Conservation (phyloP, 2,329 filamentous ascomycete species). For the Graphiopsis chlorocephala region DNA sequence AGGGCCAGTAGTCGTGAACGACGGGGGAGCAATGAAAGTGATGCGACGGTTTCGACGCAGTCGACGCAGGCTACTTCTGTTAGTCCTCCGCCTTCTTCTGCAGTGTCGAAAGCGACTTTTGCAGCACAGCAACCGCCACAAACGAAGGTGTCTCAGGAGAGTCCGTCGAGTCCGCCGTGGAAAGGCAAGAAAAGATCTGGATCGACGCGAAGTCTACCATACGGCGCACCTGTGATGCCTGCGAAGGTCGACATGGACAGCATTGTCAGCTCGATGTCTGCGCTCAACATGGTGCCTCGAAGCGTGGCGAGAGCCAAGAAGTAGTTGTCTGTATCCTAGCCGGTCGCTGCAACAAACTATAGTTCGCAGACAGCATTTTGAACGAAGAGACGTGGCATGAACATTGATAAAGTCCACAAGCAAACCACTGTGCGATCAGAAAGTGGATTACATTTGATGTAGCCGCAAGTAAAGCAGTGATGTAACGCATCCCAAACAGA, state of each 20-base stretch:
- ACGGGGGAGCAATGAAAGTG: conserved; percentile 20
- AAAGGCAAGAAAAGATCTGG: conserved; percentile 12
- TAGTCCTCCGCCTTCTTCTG: not conserved
- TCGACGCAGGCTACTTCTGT: conserved; percentile 24
- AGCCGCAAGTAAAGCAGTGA: not conserved
- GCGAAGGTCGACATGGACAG: conserved; percentile 19
- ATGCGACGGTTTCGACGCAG: conserved; percentile 23
- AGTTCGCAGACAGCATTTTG: not conserved
- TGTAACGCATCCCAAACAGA: not conserved
- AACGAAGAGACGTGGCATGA: not conserved
- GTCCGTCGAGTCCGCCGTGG: conserved; percentile 8
- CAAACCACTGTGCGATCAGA: not conserved
- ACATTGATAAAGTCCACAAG: not conserved
- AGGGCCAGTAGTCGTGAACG: conserved; percentile 32
- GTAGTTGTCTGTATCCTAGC: not conserved
- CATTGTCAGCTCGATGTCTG: conserved; percentile 21
- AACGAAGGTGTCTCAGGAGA: not conserved
- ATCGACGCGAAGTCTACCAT: not conserved
- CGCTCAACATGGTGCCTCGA: conserved; percentile 27
- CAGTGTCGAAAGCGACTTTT: not conserved
- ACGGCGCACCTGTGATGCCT: not conserved
- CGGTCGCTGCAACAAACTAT: not conserved
- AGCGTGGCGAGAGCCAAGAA: conserved; percentile 16
- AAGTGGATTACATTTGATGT: not conserved
- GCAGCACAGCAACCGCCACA: not conserved